Base-by-base conservation (phyloP, 2,329 filamentous ascomycete species). In the Penicillium griseofulvum region DNA sequence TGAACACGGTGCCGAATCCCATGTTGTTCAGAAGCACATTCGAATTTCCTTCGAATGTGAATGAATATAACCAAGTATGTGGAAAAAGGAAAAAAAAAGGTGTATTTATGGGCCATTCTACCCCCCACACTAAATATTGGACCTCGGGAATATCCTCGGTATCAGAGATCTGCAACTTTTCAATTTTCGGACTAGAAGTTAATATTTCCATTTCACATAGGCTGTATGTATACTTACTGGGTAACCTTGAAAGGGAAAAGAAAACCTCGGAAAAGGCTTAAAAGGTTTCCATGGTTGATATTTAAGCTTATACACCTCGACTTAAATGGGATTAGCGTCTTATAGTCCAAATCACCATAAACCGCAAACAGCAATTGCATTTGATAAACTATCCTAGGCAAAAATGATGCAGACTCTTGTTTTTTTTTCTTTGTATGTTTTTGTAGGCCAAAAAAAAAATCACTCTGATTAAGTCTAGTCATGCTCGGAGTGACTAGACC, bases 401-500 rank as follows among this genome's bases (percentile, higher is more conserved):
- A 48, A 36, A 24, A 49, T 7, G 42, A 50, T 43, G 48, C 19
- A 49, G 29, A 43, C 9, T 29, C 34, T 50, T 52, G n/a, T 53
- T 52, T 52, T 52, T 53, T 52, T 57, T 50, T 22, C 28, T 61
- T 57, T 45, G 31, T 39, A 28, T 34, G 48, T 54, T 55, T 52
- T 49, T 14, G 41, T 43, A n/a, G 47, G 33, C 24, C 19, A 36
- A 51, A 49, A 29, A n/a, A n/a, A 52, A 37, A 48, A 41, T 61
- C 54, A 67, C 17, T 53, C 37, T 55, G 58, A 57, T 49, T 56
- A 50, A 59, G 33, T 38, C 55, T 56, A 54, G 52, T 55, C 61
- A 62, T 60, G n/a, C 51, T 54, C 12, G 55, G 55, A 61, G 56
- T 62, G 57, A 53, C 57, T 50, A 49, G 48, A 54, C 51, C 44